Conservation (phyloP, 2,329 filamentous ascomycete genomes). For the Fusarium acutatum region DNA sequence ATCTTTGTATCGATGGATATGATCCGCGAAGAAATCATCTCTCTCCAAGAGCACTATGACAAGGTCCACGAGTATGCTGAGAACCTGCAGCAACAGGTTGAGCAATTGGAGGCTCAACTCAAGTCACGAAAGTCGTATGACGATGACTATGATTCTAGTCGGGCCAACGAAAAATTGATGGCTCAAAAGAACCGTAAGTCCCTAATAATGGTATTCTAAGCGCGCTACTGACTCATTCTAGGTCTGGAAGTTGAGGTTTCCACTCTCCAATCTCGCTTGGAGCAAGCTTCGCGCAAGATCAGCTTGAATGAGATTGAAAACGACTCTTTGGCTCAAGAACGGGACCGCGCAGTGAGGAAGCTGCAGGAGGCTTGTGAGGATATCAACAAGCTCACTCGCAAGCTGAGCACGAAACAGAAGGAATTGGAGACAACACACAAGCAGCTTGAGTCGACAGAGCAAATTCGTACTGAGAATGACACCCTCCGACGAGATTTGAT, state of each 20-base stretch:
- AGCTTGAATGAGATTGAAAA: conserved; percentile 70
- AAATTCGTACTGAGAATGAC: conserved; percentile 51
- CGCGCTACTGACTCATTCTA: conserved; percentile 37
- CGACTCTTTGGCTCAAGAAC: conserved; percentile 69
- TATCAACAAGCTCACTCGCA: conserved; percentile 59
- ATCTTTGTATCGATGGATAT: conserved; percentile 70
- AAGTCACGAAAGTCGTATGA: conserved; percentile 54
- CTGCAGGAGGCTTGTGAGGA: conserved; percentile 68
- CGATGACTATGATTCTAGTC: conserved; percentile 53
- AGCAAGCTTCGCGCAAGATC: conserved; percentile 69
- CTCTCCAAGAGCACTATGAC: conserved; percentile 65
- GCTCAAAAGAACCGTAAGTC: conserved; percentile 66
- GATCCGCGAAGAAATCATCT: conserved; percentile 66
- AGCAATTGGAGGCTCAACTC: conserved; percentile 59
- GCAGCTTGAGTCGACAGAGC: conserved; percentile 52
- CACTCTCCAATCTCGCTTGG: conserved; percentile 67
- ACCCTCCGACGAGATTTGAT: conserved; percentile 53
- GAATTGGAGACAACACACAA: conserved; percentile 54
- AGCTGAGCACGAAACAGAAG: conserved; percentile 52
- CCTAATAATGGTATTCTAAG: background rate
- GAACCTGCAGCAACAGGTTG: conserved; percentile 61
- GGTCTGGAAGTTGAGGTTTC: conserved; percentile 68
- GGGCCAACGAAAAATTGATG: conserved; percentile 55
- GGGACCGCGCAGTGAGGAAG: conserved; percentile 71
- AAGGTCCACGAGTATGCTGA: conserved; percentile 64